phyloP scores from a whole-genome alignment of 129 eudicot species.

The Rutidosis leptorrhynchoides region DNA sequence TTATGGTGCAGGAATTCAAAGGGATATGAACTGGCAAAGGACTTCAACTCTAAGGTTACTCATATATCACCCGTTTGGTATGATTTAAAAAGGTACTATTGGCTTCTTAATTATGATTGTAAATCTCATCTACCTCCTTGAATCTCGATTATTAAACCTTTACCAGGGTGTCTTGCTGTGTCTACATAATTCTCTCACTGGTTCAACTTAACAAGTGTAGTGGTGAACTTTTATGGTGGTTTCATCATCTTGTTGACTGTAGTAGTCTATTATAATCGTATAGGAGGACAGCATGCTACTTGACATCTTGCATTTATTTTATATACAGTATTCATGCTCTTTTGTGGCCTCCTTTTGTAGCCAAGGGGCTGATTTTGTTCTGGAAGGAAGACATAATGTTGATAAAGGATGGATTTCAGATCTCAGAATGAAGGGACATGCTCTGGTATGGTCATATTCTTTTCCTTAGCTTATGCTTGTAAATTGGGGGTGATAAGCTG shows the following conservation, averaged over 20 bases:
- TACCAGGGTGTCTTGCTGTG: slow-evolving; percentile 1
- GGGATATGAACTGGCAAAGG: slow-evolving; percentile 83
- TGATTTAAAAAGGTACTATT: slow-evolving; percentile 66
- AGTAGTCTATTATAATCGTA: not conserved
- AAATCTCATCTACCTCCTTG: slow-evolving; percentile 5
- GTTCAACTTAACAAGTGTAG: not conserved
- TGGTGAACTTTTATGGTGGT: not conserved
- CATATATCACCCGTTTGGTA: slow-evolving; percentile 99
- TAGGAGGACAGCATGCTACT: not conserved
- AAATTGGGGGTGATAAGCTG: not conserved
- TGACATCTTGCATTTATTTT: not conserved
- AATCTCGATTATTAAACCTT: not conserved
- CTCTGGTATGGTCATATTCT: slow-evolving; percentile 44
- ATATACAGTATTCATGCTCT: slow-evolving; percentile 20
- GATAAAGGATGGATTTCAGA: slow-evolving; percentile 86
- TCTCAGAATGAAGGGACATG: slow-evolving; percentile 62
- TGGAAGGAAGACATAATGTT: slow-evolving; percentile 93
- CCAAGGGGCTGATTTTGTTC: slow-evolving; percentile 54
- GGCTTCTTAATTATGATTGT: slow-evolving; percentile 7
- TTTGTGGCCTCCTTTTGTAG: slow-evolving; percentile 39
- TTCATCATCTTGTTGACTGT: not conserved
- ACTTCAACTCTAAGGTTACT: slow-evolving; percentile 68
- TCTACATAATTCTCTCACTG: not conserved
- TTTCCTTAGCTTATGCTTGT: not conserved
- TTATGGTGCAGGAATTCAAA: slow-evolving; percentile 70